phyloP scores from a whole-genome alignment of 164 flowering plant species.

The Vitis vinifera region DNA sequence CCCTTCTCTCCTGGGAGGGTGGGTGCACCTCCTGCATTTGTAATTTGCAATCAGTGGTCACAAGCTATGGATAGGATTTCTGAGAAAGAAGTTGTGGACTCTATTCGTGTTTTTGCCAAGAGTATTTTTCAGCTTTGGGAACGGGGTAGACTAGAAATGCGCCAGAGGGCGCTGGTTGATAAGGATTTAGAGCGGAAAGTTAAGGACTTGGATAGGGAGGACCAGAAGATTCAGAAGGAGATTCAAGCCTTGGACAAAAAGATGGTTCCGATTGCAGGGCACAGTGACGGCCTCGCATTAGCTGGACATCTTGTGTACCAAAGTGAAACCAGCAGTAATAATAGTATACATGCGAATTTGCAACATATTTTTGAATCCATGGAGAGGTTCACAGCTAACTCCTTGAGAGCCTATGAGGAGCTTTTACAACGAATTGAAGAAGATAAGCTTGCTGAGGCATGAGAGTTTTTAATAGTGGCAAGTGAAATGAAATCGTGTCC shows the following conservation, averaged over 20 bases:
- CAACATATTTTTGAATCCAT: slow-evolving; percentile 73
- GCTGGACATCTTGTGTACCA: slow-evolving; percentile 49
- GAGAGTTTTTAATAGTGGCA: slow-evolving; percentile 35
- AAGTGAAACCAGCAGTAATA: slow-evolving; percentile 39
- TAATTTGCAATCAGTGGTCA: slow-evolving; percentile 66
- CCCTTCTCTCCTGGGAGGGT: slow-evolving; percentile 76
- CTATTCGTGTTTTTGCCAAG: slow-evolving; percentile 44
- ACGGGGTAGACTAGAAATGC: slow-evolving; percentile 49
- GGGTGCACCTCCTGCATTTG: slow-evolving; percentile 69
- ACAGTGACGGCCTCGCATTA: slow-evolving; percentile 31
- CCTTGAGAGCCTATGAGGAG: slow-evolving; percentile 66
- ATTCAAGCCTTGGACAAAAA: slow-evolving; percentile 78
- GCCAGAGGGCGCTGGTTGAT: slow-evolving; percentile 38
- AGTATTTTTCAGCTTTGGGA: slow-evolving; percentile 60
- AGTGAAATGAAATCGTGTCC: not conserved
- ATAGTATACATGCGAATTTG: slow-evolving; percentile 59
- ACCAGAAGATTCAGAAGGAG: slow-evolving; percentile 74
- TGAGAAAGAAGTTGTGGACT: slow-evolving; percentile 59
- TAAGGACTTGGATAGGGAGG: slow-evolving; percentile 69
- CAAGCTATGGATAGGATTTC: slow-evolving; percentile 62
- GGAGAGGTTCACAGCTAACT: slow-evolving; percentile 65
- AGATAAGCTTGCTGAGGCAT: slow-evolving; percentile 36
- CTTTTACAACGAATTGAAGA: slow-evolving; percentile 66
- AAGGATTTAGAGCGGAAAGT: slow-evolving; percentile 55
- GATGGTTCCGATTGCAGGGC: slow-evolving; percentile 49